These are phyloP conservation scores for Tylopilus plumbeoviolaceoides DNA, from an alignment of 768 basidiomycete genomes.

Conservation along the genomic window DNA sequence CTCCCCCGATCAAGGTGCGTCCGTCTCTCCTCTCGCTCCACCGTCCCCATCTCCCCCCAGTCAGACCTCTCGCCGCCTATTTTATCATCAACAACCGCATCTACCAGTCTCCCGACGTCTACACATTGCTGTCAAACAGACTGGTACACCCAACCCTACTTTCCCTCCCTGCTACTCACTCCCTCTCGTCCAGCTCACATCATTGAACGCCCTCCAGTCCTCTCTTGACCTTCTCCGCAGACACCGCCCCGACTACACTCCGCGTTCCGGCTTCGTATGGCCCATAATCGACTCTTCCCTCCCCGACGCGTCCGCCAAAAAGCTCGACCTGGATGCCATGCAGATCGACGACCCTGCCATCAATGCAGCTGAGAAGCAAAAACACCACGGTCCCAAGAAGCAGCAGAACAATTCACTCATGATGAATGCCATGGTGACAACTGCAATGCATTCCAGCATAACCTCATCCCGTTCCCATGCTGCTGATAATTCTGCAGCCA, in stretches of 20 bases:
- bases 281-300: slow-evolving; percentile 63
- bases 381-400: slow-evolving; percentile 40
- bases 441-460: slow-evolving; percentile 63
- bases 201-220: slow-evolving; percentile 66
- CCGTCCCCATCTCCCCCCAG: slow-evolving; percentile 35
- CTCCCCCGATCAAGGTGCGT: slow-evolving; percentile 78
- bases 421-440: slow-evolving; percentile 75
- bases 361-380: slow-evolving; percentile 20
- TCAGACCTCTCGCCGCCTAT: slow-evolving; percentile 74
- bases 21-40: not conserved
- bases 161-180: not conserved
- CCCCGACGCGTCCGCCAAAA: slow-evolving; percentile 41
- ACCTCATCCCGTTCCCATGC: slow-evolving; percentile 41
- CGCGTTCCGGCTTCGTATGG: slow-evolving; percentile 82
- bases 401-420: slow-evolving; percentile 68
- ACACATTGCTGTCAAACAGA: slow-evolving; percentile 79
- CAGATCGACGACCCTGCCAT: slow-evolving; percentile 18
- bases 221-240: slow-evolving; percentile 72
- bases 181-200: slow-evolving; percentile 50
- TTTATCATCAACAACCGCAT: slow-evolving; percentile 88
- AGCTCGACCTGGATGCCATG: slow-evolving; percentile 28
- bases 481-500: slow-evolving; percentile 25
- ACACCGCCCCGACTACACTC: slow-evolving; percentile 78
- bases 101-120: slow-evolving; percentile 83
- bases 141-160: slow-evolving; percentile 46